Percentiles rank a stretch among this genome's conserved stretches.
These are phyloP conservation scores for Apiotrichum domesticum DNA, from an alignment of 1,284 basidiomycete species.

Conservation along the genomic window DNA sequence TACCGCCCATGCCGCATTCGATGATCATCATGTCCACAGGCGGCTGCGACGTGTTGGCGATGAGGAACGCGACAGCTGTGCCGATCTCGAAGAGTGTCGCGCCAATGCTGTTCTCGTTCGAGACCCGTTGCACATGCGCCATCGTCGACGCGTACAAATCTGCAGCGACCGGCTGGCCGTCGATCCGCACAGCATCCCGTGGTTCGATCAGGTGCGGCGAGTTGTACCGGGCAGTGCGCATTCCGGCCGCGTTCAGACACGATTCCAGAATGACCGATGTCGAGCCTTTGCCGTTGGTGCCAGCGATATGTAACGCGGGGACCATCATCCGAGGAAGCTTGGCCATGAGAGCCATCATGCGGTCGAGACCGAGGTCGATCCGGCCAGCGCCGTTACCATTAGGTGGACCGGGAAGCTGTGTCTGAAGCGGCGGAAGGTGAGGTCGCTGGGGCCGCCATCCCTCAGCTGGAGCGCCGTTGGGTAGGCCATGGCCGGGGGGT, in stretches of 20 bases:
- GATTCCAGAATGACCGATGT: constrained; percentile 77
- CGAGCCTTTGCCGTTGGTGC: constrained; percentile 97
- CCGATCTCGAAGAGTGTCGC: constrained; percentile 78
- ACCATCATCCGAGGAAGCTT: constrained; percentile 62
- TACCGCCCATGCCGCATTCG: constrained; percentile 93
- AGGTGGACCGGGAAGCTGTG: no score
- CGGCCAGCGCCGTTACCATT: constrained; percentile 21
- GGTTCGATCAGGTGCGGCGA: constrained; percentile 81
- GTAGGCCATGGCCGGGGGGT: no score
- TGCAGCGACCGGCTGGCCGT: constrained; percentile 55
- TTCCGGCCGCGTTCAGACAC: constrained; percentile 57
- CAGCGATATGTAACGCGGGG: constrained; percentile 86
- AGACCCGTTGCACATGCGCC: constrained; percentile 54
- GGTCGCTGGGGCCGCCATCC: not conserved
- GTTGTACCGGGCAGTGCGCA: constrained; percentile 79
- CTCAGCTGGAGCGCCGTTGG: not conserved
- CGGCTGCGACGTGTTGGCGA: constrained; percentile 58
- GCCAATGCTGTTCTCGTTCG: constrained; percentile 50
- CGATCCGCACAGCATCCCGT: constrained; percentile 70
- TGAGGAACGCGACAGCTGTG: constrained; percentile 65
- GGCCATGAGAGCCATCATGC: constrained; percentile 58
- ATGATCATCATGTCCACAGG: constrained; percentile 73
- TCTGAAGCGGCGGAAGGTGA: no score
- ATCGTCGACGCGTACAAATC: constrained; percentile 54
- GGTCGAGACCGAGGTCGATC: constrained; percentile 72